Conservation (phyloP, 2,329 filamentous ascomycete genomes). For the Simplicillium aogashimaense region DNA sequence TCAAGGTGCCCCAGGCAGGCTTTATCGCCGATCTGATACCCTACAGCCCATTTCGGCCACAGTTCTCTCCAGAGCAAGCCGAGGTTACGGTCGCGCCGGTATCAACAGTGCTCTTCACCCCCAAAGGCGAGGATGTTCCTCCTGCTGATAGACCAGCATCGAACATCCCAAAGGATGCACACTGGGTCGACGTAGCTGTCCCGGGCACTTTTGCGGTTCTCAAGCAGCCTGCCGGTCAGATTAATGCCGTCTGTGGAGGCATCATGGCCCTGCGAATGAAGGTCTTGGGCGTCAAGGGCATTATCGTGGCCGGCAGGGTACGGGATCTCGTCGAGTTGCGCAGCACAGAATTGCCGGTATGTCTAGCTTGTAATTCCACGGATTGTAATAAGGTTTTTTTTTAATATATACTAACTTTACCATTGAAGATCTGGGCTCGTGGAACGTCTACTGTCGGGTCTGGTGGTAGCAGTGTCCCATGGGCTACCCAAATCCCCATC, state of each 20-base stretch:
- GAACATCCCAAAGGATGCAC: conserved; percentile 49
- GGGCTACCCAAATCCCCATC: conserved; percentile 38
- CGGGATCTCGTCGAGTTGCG: conserved; percentile 55
- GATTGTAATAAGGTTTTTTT: not conserved
- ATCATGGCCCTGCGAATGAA: conserved; percentile 67
- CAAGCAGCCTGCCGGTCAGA: conserved; percentile 53
- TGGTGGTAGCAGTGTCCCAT: conserved; percentile 44
- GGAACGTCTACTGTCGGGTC: conserved; percentile 49
- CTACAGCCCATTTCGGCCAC: conserved; percentile 13
- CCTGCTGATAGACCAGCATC: conserved; percentile 15
- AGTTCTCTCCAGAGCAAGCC: conserved; percentile 12
- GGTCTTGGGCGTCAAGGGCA: conserved; percentile 45
- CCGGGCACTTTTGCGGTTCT: conserved; percentile 55
- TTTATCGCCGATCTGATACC: conserved; percentile 49
- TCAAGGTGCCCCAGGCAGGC: conserved; percentile 56
- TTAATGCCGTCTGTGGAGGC: conserved; percentile 64
- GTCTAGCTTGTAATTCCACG: conserved; percentile 13
- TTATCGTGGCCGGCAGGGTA: conserved; percentile 59
- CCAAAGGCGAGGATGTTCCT: conserved; percentile 34
- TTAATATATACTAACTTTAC: conserved; percentile 9
- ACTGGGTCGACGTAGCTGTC: conserved; percentile 59
- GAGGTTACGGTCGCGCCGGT: conserved; percentile 38
- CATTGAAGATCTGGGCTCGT: conserved; percentile 40
- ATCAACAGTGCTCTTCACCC: conserved; percentile 53
- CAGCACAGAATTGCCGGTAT: conserved; percentile 44